Evolutionary conservation across 192 early-diverging fungal species (phyloP).

Genomic region (Lobosporangium transversale): DNA sequence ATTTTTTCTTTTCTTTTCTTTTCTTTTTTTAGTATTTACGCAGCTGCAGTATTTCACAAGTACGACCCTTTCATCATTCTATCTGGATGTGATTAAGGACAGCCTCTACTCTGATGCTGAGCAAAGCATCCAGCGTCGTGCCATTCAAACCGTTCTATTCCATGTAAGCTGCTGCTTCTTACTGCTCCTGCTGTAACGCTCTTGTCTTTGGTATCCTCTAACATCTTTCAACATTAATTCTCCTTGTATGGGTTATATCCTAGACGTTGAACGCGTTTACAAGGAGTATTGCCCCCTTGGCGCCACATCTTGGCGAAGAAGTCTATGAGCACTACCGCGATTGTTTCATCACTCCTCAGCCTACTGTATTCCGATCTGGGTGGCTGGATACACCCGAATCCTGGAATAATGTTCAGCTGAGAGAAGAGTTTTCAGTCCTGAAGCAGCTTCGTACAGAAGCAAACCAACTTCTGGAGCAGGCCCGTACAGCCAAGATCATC

Average conservation of each 20-base stretch:
- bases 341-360: slow-evolving; percentile 51
- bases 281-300: slow-evolving; percentile 70
- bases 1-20: neutral
- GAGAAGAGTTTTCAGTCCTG: slow-evolving; percentile 56
- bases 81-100: slow-evolving; percentile 86
- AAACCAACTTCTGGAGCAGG: slow-evolving; percentile 62
- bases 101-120: slow-evolving; percentile 70
- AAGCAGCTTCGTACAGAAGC: slow-evolving; percentile 58
- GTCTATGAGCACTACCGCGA: slow-evolving; percentile 70
- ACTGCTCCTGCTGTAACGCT: neutral
- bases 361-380: slow-evolving; percentile 66
- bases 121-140: slow-evolving; percentile 59
- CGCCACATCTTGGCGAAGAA: slow-evolving; percentile 76
- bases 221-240: too few species aligned
- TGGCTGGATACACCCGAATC: slow-evolving; percentile 63
- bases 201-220: neutral
- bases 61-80: slow-evolving; percentile 74
- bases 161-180: slow-evolving; percentile 52
- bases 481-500: slow-evolving; percentile 63
- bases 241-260: neutral
- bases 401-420: slow-evolving; percentile 55
- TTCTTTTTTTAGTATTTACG: slow-evolving; percentile 60
- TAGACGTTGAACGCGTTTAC: slow-evolving; percentile 72
- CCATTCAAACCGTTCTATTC: slow-evolving; percentile 71
- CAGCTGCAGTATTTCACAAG: slow-evolving; percentile 74